Base-by-base conservation (phyloP, 495 filamentous ascomycete genomes). In the Penicillium lividum region DNA sequence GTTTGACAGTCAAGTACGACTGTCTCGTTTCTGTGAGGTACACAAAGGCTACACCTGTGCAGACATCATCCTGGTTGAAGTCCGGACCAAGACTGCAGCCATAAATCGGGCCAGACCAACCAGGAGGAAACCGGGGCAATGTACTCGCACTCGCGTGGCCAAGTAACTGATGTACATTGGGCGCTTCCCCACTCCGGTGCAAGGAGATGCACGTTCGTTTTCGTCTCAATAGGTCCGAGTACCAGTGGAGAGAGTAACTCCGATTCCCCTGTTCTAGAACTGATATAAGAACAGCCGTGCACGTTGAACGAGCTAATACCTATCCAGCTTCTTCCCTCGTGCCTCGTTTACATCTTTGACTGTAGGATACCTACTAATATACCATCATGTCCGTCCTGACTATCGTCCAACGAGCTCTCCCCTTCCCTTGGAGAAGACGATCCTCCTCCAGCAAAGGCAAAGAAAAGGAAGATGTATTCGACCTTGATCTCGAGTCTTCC, bases 1-100 rank as follows among this genome's bases (percentile, higher is more conserved):
- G 22, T 22, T 1, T 22, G 22, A 22, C n/a, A 38, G 13, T 18
- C 15, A 60, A 48, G 57, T 55, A 56, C 54, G 27, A 58, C 51
- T 16, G 18, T 48, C 47, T 30, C 46, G n/a, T 30, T 28, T 6
- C 46, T 36, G 43, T 30, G 42, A 57, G 59, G 31, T 55, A 62
- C 63, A 56, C 53, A 42, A 53, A 43, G 45, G 56, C 57, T 46
- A 58, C 53, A 43, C 33, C 53, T 18, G 22, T 38, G 31, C 42
- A 33, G 58, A 47, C 31, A 45, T 10, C 9, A 45, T 45, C 13
- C 13, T 40, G 16, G 57, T 68, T 68, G 62, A 38, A 60, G 53
- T 70, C 54, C 58, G 50, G 62, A 63, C 67, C 65, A 56, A 58
- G 38, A 36, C 56, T 64, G 67, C 65, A 70, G 62, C 25, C 47